Percentiles rank a stretch among this genome's conserved stretches.
Conservation (phyloP, 331 rosid genomes). For the Pyracantha coccinea region DNA sequence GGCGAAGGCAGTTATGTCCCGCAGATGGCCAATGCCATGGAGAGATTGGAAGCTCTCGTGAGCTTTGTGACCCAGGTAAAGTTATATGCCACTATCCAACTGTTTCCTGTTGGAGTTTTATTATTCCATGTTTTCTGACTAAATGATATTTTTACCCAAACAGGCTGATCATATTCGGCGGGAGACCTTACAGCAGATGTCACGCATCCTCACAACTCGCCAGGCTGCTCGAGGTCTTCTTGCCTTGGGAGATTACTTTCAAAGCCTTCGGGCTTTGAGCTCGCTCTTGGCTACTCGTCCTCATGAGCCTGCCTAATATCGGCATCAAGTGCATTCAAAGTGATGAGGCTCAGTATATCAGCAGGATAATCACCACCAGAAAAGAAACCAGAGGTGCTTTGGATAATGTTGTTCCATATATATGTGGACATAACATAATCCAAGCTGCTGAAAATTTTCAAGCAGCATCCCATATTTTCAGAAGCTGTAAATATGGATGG, state of each 20-base stretch:
- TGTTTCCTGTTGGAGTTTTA: neutral
- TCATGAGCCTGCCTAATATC: slow-evolving; percentile 46
- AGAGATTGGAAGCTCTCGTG: slow-evolving; percentile 64
- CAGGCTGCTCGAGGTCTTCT: slow-evolving; percentile 72
- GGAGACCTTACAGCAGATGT: slow-evolving; percentile 71
- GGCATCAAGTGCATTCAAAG: neutral
- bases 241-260: slow-evolving; percentile 70
- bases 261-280: slow-evolving; percentile 83
- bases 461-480: slow-evolving; percentile 32
- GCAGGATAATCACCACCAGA: slow-evolving; percentile 10
- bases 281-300: slow-evolving; percentile 54
- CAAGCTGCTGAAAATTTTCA: slow-evolving; percentile 39
- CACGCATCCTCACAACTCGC: slow-evolving; percentile 50
- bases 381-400: slow-evolving; percentile 12
- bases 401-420: slow-evolving; percentile 15
- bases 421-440: slow-evolving; percentile 16
- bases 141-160: slow-evolving; percentile 10
- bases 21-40: slow-evolving; percentile 63
- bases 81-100: neutral
- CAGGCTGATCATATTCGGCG: slow-evolving; percentile 89
- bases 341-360: slow-evolving; percentile 17
- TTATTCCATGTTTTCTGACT: neutral
- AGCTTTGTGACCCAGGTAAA: slow-evolving; percentile 77
- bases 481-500: slow-evolving; percentile 50
- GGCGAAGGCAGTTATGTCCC: slow-evolving; percentile 43